A percentile compares a stretch with the other conserved stretches of the same genome.
Conservation (phyloP, 352 stramenopile genomes). For the Pseudoperonospora humuli region DNA sequence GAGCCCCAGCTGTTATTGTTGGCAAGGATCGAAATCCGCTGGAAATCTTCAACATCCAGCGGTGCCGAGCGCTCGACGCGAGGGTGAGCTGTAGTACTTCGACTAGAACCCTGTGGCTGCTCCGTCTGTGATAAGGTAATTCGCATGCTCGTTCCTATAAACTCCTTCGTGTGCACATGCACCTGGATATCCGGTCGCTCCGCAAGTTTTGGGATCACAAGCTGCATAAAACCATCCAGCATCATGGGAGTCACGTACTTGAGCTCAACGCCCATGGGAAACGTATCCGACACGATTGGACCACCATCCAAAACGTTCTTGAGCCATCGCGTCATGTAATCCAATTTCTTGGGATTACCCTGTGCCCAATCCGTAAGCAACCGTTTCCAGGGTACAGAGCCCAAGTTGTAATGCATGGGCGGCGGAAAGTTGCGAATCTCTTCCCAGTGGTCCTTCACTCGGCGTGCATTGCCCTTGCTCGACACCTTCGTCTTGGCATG, state of each 20-base stretch:
- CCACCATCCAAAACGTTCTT: constrained; percentile 84
- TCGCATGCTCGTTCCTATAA: constrained; percentile 86
- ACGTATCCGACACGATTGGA: constrained; percentile 79
- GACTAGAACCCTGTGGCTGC: constrained; percentile 13
- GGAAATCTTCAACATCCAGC: constrained; percentile 58
- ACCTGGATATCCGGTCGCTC: constrained; percentile 80
- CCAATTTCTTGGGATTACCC: constrained; percentile 85
- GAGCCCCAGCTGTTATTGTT: constrained; percentile 28
- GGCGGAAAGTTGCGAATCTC: constrained; percentile 82
- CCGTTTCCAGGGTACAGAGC: constrained; percentile 81
- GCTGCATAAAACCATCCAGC: constrained; percentile 86
- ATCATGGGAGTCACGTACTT: constrained; percentile 89
- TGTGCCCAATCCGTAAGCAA: constrained; percentile 82
- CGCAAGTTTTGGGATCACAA: constrained; percentile 82
- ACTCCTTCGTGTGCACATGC: constrained; percentile 86
- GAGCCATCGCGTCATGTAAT: constrained; percentile 86
- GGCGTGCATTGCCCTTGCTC: constrained; percentile 66
- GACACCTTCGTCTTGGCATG: constrained; percentile 67
- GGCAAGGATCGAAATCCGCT: constrained; percentile 60
- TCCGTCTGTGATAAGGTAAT: constrained; percentile 75
- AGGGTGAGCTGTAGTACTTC: constrained; percentile 3
- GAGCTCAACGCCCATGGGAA: constrained; percentile 83
- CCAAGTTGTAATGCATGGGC: constrained; percentile 76
- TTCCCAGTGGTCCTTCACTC: constrained; percentile 85
- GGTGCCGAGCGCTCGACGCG: constrained; percentile 28